Evolutionary conservation across 768 basidiomycete genomes (phyloP).

Genomic region (Cytidiella melzeri): DNA sequence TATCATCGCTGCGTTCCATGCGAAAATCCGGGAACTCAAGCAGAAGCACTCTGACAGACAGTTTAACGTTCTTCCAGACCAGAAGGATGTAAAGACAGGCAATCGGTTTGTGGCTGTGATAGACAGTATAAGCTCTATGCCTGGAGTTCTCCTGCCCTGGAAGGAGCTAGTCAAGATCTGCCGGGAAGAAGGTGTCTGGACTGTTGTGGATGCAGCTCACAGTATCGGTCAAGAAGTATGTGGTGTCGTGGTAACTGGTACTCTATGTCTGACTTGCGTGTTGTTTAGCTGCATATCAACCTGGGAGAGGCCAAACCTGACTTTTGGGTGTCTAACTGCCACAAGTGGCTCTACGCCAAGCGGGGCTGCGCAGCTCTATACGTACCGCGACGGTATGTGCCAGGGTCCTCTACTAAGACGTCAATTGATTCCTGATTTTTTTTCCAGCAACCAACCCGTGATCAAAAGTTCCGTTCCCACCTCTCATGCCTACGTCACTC

Average conservation of each 20-base stretch:
- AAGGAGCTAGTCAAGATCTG: conserved; percentile 61
- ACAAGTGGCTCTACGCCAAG: conserved; percentile 80
- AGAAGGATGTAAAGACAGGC: conserved; percentile 5
- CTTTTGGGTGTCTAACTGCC: conserved; percentile 81
- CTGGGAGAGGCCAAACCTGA: conserved; percentile 53
- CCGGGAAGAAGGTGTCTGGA: conserved; percentile 54
- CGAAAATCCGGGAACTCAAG: conserved; percentile 29
- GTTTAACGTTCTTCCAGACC: conserved; percentile 13
- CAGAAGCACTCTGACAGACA: conserved; percentile 5
- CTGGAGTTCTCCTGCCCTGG: conserved; percentile 67
- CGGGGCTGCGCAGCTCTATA: conserved; percentile 67
- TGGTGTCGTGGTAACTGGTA: not conserved
- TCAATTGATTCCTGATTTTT: not conserved
- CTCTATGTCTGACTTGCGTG: not conserved
- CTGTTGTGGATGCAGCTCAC: conserved; percentile 77
- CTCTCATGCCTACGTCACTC: conserved; percentile 44
- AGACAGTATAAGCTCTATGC: conserved; percentile 58
- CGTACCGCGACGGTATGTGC: conserved; percentile 54
- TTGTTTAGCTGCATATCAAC: conserved; percentile 37
- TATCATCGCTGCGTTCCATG: conserved; percentile 46
- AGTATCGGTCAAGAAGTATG: conserved; percentile 62
- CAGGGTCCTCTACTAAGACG: not conserved
- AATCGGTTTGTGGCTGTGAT: conserved; percentile 61
- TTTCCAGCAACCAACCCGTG: conserved; percentile 52
- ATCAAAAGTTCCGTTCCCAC: conserved; percentile 58